Conservation (phyloP, 2,329 filamentous ascomycete genomes). For the Colletotrichum endophyticum region DNA sequence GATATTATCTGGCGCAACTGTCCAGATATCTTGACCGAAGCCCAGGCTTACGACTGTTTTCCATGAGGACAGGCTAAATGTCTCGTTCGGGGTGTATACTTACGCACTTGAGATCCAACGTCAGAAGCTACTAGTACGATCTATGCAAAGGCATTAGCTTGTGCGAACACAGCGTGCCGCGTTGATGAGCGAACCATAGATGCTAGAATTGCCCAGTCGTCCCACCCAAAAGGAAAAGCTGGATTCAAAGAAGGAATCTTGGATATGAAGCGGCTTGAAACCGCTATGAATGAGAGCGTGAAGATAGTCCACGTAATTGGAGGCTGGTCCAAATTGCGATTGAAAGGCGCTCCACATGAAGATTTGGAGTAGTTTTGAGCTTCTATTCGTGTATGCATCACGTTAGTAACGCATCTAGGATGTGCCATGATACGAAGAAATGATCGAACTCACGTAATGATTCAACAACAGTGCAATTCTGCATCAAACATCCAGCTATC, state of each 20-base stretch:
- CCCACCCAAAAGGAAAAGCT: background rate
- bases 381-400: background rate
- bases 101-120: background rate
- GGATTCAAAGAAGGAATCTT: background rate
- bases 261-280: background rate
- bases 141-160: background rate
- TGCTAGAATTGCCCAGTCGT: background rate
- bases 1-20: background rate
- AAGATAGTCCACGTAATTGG: constrained; percentile 3
- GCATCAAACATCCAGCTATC: background rate
- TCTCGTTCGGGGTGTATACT: background rate
- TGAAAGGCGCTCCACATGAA: background rate
- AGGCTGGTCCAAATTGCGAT: background rate
- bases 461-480: constrained; percentile 1
- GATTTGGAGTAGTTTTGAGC: background rate
- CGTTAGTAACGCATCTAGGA: background rate
- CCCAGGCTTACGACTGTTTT: background rate
- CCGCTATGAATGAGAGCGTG: background rate
- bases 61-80: background rate
- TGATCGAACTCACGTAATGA: background rate
- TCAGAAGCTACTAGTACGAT: background rate
- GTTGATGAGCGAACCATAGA: background rate
- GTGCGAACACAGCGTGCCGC: background rate
- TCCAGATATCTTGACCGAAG: background rate
- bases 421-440: background rate